These are phyloP conservation scores for Graphiopsis chlorocephala DNA, from an alignment of 2,329 filamentous ascomycete species.

Conservation along the genomic window DNA sequence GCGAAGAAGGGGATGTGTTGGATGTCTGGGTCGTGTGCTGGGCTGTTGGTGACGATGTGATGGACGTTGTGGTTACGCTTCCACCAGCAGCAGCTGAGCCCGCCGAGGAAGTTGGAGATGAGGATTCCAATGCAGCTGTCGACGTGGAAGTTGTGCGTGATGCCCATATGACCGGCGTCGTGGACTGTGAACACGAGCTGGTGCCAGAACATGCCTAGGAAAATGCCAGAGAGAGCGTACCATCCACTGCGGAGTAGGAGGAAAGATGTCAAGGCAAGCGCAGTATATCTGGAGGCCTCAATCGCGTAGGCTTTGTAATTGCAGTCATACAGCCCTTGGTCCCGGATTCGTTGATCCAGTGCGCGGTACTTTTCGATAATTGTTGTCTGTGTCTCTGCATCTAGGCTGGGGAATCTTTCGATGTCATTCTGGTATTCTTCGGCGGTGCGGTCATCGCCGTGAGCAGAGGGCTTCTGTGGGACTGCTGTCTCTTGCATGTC, in stretches of 20 bases:
- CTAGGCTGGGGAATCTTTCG: constrained; percentile 76
- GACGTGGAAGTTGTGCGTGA: constrained; percentile 82
- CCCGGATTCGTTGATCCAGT: constrained; percentile 68
- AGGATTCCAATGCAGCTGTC: constrained; percentile 87
- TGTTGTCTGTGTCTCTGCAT: constrained; percentile 67
- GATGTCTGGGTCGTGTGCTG: constrained; percentile 95
- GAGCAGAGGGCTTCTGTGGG: constrained; percentile 48
- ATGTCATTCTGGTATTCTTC: constrained; percentile 73
- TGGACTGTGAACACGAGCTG: constrained; percentile 92
- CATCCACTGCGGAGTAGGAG: constrained; percentile 42
- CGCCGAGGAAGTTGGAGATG: constrained; percentile 85
- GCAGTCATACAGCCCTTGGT: constrained; percentile 77
- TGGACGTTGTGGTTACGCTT: constrained; percentile 95
- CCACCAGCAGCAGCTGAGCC: constrained; percentile 93
- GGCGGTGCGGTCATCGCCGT: constrained; percentile 70
- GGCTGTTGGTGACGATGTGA: constrained; percentile 91
- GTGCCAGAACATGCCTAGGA: constrained; percentile 85
- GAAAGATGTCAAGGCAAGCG: constrained; percentile 63
- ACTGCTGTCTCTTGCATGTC: constrained; percentile 38
- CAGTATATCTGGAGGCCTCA: constrained; percentile 69
- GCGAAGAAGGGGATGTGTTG: constrained; percentile 70
- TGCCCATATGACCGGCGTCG: constrained; percentile 95
- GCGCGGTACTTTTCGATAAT: constrained; percentile 81
- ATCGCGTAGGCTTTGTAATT: constrained; percentile 76
- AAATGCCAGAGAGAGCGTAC: constrained; percentile 64